Evolutionary conservation across 208 protist species (phyloP).

Genomic region (Acanthamoeba triangularis): DNA sequence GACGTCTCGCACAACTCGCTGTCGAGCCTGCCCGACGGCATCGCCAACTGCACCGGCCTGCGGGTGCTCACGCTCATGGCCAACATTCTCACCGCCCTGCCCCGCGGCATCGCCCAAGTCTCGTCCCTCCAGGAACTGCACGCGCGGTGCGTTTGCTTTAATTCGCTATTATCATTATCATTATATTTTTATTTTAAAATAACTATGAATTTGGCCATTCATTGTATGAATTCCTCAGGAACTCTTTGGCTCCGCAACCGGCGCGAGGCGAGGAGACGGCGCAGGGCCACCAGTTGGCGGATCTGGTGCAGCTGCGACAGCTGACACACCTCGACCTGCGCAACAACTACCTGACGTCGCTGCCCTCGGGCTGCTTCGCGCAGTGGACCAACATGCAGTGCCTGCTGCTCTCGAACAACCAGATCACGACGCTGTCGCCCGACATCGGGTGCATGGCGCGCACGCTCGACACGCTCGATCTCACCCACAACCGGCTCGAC

Average conservation of each 20-base stretch:
- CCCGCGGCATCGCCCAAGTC: background rate
- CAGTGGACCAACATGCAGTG: background rate
- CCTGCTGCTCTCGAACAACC: background rate
- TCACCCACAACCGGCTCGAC: background rate
- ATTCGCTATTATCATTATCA: background rate
- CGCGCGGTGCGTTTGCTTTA: background rate
- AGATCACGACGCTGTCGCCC: background rate
- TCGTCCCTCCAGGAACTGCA: background rate
- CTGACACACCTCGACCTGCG: background rate
- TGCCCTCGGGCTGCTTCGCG: conserved; percentile 4
- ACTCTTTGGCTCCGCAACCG: background rate
- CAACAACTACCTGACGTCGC: background rate
- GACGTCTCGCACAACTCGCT: conserved; percentile 30
- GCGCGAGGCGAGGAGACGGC: background rate
- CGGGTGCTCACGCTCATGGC: background rate
- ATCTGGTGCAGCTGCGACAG: background rate
- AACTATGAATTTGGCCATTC: too few species aligned
- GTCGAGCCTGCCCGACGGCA: conserved; percentile 5
- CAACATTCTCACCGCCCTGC: conserved; percentile 15
- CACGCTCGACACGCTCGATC: background rate
- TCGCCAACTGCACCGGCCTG: background rate
- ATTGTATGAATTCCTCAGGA: background rate
- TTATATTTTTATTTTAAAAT: background rate
- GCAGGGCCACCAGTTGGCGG: background rate
- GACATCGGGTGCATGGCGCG: background rate